phyloP scores from a whole-genome alignment of 805 yeast genomes.

The Schwanniomyces vanrijiae region DNA sequence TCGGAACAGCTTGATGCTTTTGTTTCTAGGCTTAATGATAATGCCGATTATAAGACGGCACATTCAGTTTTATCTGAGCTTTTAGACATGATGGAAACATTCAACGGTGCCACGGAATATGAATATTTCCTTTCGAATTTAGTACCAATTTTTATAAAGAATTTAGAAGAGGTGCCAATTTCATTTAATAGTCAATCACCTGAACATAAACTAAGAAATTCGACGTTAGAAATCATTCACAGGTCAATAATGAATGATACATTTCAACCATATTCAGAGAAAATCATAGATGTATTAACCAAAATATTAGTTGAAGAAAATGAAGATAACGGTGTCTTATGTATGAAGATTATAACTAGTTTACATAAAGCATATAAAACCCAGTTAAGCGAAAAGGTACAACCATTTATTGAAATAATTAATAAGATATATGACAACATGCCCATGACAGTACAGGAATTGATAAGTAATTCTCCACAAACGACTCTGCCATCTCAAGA shows the following conservation, averaged over 20 bases:
- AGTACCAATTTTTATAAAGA: constrained; percentile 66
- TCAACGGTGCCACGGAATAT: constrained; percentile 79
- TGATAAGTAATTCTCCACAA: constrained; percentile 39
- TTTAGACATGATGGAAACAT: constrained; percentile 82
- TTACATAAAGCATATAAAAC: constrained; percentile 82
- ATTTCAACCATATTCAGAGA: constrained; percentile 66
- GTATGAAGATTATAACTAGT: constrained; percentile 83
- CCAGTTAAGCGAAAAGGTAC: constrained; percentile 66
- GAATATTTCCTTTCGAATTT: constrained; percentile 68
- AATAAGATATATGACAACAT: constrained; percentile 76
- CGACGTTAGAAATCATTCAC: constrained; percentile 75
- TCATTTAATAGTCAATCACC: constrained; percentile 63
- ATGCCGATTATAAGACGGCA: constrained; percentile 56
- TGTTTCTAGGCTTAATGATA: constrained; percentile 60
- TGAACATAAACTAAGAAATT: constrained; percentile 76
- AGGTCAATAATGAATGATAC: constrained; percentile 81
- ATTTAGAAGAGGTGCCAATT: constrained; percentile 69
- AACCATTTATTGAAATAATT: constrained; percentile 74
- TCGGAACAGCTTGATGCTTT: constrained; percentile 65
- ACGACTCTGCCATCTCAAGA: constrained; percentile 3
- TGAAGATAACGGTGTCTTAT: constrained; percentile 91
- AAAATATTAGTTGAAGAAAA: constrained; percentile 70
- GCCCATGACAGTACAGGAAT: constrained; percentile 69
- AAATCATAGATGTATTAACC: constrained; percentile 60
- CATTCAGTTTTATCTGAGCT: constrained; percentile 77